Evolutionary conservation across 2,329 filamentous ascomycete genomes (phyloP).

Genomic region (Hypoxylon sp.): DNA sequence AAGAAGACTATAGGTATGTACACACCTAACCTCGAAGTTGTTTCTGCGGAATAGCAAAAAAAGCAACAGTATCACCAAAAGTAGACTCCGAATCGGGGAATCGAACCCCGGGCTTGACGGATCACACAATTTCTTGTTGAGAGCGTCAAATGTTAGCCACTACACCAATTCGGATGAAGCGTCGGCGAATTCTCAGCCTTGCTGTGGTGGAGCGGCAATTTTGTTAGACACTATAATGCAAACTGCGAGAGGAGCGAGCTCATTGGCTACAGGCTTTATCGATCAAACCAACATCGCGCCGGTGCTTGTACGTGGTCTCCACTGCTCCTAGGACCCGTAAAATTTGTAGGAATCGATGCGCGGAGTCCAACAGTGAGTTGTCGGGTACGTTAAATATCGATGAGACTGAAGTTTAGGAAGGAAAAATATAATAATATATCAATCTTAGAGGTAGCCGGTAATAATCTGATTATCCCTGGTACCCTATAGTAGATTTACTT

Average conservation of each 20-base stretch:
- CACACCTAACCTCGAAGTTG: not conserved
- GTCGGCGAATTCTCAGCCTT: not conserved
- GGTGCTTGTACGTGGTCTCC: not conserved
- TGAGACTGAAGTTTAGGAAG: too few species aligned
- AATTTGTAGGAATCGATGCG: not conserved
- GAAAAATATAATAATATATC: too few species aligned
- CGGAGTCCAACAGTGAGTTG: not conserved
- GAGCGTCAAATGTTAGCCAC: conserved; percentile 6
- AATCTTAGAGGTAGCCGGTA: too few species aligned
- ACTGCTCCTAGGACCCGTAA: not conserved
- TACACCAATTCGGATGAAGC: conserved; percentile 13
- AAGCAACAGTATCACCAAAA: not conserved
- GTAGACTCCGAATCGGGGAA: conserved; percentile 13
- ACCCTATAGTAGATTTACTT: not conserved
- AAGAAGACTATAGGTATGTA: not conserved
- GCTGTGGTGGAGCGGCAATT: conserved; percentile 1
- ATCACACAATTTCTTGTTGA: not conserved
- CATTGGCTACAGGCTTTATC: not conserved
- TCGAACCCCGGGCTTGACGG: conserved; percentile 2
- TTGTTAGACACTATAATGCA: not conserved
- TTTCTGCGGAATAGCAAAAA: not conserved
- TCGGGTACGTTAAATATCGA: too few species aligned
- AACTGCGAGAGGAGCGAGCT: not conserved
- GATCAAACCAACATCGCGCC: not conserved
- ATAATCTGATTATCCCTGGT: too few species aligned